Base-by-base conservation (phyloP, 495 filamentous ascomycete species). In the Trichoderma parareesei region DNA sequence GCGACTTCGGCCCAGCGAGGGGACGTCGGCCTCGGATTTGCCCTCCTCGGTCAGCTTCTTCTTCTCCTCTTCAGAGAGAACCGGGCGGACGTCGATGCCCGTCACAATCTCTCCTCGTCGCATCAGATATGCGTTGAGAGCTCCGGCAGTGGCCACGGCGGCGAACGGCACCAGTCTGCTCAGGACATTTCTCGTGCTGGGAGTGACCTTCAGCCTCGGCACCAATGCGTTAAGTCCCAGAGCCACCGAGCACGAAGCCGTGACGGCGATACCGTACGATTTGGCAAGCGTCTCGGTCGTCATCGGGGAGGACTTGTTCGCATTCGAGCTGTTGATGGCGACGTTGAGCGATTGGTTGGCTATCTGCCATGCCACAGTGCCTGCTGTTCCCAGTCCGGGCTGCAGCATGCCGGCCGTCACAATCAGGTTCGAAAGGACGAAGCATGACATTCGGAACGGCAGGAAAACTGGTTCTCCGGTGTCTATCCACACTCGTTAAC, bases 351-450 rank as follows among this genome's bases (percentile, higher is more conserved):
- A 96, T 75, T 98, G 94, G 76, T 98, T 98, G 55, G 90, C 85
- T 64, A 97, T 87, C 79, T 98, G 94, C 94, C 94, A 98, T 67
- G 87, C 87, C 42, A 98, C 82, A 7, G 91, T 97, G 38, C 93
- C 94, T 33, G 86, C 84, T 48, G 90, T 97, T 67, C 82, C 75
- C 37, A 94, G 82, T 7, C 89, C 88, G 0, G 94, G 94, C 33
- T 92, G 94, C 62, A 98, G 86, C 95, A 98, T 98, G 71, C 95
- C 94, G 4, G 87, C 95, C n/a, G 94, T 98, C 62, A 98, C 93
- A 57, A 98, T 82, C 70, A 98, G 78, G 73, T 98, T 98, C 64
- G 92, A 92, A 57, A 98, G 79, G 63, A 95, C 91, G 74, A 96
- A 98, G 80, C 86, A 90, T 55, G 91, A 96, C 95, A 98, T 98